Evolutionary conservation across 139 green algal genomes (phyloP).

Genomic region (Spirogloea muscicola): DNA sequence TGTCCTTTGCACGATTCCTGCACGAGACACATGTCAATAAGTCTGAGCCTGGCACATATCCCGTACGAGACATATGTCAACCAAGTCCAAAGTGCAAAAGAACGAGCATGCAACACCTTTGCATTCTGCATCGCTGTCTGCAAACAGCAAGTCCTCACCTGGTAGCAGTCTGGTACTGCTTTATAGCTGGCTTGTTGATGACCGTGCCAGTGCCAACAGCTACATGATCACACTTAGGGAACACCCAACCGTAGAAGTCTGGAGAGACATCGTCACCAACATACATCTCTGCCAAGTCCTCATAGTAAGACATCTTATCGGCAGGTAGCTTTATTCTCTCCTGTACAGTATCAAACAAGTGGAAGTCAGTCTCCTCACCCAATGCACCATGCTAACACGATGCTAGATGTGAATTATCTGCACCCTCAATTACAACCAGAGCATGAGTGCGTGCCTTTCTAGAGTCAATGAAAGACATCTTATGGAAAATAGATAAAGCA

Average conservation of each 20-base stretch:
- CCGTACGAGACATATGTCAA: neutral
- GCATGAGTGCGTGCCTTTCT: neutral
- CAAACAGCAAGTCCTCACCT: conserved; percentile 10
- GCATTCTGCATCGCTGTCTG: neutral
- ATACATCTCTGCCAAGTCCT: conserved; percentile 99
- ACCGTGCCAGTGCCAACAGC: conserved; percentile 97
- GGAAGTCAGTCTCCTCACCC: no score
- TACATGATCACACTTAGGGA: conserved; percentile 99
- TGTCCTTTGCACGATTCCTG: conserved; percentile 67
- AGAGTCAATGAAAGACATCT: neutral
- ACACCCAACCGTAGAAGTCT: conserved; percentile 99
- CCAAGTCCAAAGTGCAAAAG: neutral
- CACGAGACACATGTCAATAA: conserved; percentile 19
- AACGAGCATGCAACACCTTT: neutral
- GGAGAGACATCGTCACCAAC: conserved; percentile 95
- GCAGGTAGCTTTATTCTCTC: conserved; percentile 94
- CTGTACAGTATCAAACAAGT: no score
- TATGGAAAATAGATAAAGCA: conserved; percentile 7
- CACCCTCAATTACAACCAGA: no score
- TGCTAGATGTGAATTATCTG: no score
- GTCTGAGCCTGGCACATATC: neutral
- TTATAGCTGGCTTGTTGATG: conserved; percentile 99
- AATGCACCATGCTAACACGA: no score
- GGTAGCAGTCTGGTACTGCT: conserved; percentile 93
- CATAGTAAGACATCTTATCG: conserved; percentile 99